A percentile compares a stretch with the other conserved stretches of the same genome.
Evolutionary conservation across 306 rosid species (phyloP).

Genomic region (Arachis hypogaea): DNA sequence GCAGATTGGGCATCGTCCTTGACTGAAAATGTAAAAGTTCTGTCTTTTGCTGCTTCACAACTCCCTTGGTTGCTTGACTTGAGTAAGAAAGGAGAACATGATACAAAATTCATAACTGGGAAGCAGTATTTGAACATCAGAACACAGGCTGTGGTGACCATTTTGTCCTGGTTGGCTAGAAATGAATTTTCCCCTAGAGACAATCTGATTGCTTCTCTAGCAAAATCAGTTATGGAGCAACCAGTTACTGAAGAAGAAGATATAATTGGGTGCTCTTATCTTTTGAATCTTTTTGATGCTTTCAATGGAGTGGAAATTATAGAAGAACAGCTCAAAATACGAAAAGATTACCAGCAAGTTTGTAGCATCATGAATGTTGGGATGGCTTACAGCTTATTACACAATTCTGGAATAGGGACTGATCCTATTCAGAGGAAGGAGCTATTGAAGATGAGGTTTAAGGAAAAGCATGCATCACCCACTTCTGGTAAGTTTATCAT

Average conservation of each 20-base stretch:
- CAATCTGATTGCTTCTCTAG: constrained; percentile 70
- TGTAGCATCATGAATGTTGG: constrained; percentile 91
- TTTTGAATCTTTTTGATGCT: constrained; percentile 90
- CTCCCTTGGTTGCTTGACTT: constrained; percentile 92
- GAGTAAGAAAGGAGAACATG: constrained; percentile 60
- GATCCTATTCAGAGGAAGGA: constrained; percentile 72
- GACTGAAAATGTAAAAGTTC: constrained; percentile 76
- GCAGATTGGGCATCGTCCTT: constrained; percentile 68
- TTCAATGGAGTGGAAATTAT: constrained; percentile 86
- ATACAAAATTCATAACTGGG: constrained; percentile 51
- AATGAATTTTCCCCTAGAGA: constrained; percentile 91
- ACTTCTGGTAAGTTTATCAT: constrained; percentile 55
- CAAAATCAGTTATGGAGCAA: constrained; percentile 74
- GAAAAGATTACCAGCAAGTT: constrained; percentile 82
- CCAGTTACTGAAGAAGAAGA: constrained; percentile 83
- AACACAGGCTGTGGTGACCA: constrained; percentile 77
- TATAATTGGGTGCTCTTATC: constrained; percentile 71
- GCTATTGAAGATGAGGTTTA: constrained; percentile 74
- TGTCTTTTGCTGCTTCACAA: constrained; percentile 80
- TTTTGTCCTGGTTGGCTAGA: constrained; percentile 91
- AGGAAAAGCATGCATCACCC: constrained; percentile 69
- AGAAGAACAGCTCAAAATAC: constrained; percentile 82
- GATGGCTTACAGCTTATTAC: constrained; percentile 81
- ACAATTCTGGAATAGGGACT: constrained; percentile 72
- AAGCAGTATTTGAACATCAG: constrained; percentile 57